Evolutionary conservation across 1,284 basidiomycete genomes (phyloP), one percentile per base, ranked within the genome.

Genomic region (Butyriboletus appendiculatus): DNA sequence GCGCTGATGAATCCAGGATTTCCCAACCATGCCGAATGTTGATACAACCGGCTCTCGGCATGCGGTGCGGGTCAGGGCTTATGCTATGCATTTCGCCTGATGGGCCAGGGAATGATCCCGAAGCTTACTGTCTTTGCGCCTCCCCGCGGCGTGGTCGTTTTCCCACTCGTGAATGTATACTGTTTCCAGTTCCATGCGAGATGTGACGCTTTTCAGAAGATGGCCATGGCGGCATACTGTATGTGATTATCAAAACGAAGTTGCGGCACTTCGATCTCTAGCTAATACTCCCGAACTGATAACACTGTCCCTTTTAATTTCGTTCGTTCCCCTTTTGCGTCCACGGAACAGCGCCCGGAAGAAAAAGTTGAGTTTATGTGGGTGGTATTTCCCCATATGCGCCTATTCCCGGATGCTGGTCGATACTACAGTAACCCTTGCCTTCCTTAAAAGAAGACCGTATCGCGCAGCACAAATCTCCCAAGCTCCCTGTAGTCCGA

Each of bases 401-500:
- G 30, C 37, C 34, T 39, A 35, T 45, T 45, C 50, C 38, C 42
- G 18, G 33, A 34, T 34, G 40, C 34, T 16, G 35, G 39, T 51
- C 52, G 30, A 56, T 32, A 14, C 40, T 5, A 45, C 20, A 16
- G 14, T 16, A 48, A 20, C 35, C 33, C 33, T 51, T 38, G 32
- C 30, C 24, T 30, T 20, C 40, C 41, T 66, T 54, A 91, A 69
- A 89, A 92, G 67, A 82, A 90, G 34, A 80, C 73, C 0, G 87
- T 89, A 52, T 82, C 72, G 54, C 76, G 74, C 62, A 82, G 69
- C n/a, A 79, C 84, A 64, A 91, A 88, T 56, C 88, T 74, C 58
- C 76, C 74, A 33, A 92, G 72, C 42, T 71, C 70, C 53, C 86
- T 74, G 62, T 90, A 91, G 67, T 90, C 88, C 34, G 69, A 59